Percentiles rank a stretch among this genome's conserved stretches.
Conservation (phyloP, 2,329 filamentous ascomycete genomes). For the Penicillium italicum region DNA sequence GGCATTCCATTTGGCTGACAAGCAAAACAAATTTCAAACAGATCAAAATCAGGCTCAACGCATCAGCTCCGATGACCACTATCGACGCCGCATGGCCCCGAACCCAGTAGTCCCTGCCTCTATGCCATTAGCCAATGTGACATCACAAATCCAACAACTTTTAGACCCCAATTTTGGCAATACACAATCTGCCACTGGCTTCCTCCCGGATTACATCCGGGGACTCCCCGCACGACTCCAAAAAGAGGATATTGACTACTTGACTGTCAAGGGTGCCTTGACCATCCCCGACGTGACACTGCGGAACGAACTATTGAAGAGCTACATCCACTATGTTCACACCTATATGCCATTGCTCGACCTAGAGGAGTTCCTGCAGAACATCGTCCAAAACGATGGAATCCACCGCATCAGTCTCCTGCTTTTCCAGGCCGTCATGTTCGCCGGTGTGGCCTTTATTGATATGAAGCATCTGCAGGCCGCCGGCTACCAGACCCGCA, state of each 20-base stretch:
- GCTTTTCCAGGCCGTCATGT: slow-evolving; percentile 93
- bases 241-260: slow-evolving; percentile 76
- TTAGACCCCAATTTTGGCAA: slow-evolving; percentile 47
- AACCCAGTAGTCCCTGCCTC: slow-evolving; percentile 39
- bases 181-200: slow-evolving; percentile 44
- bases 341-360: slow-evolving; percentile 89
- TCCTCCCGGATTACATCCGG: slow-evolving; percentile 68
- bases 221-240: slow-evolving; percentile 73
- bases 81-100: slow-evolving; percentile 46
- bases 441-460: slow-evolving; percentile 83
- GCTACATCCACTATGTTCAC: slow-evolving; percentile 85
- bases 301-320: slow-evolving; percentile 75
- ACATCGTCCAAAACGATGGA: slow-evolving; percentile 64
- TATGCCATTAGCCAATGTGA: slow-evolving; percentile 36
- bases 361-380: slow-evolving; percentile 56
- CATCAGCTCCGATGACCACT: slow-evolving; percentile 48
- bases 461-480: slow-evolving; percentile 72
- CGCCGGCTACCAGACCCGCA: slow-evolving; percentile 73
- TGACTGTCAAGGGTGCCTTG: slow-evolving; percentile 79
- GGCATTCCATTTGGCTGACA: neutral
- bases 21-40: slow-evolving; percentile 7
- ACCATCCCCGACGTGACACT: slow-evolving; percentile 67
- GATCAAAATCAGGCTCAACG: slow-evolving; percentile 38
- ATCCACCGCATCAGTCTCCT: slow-evolving; percentile 73
- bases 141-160: slow-evolving; percentile 36